phyloP scores from a whole-genome alignment of 495 filamentous ascomycete species.

The Aspergillus indologenus region DNA sequence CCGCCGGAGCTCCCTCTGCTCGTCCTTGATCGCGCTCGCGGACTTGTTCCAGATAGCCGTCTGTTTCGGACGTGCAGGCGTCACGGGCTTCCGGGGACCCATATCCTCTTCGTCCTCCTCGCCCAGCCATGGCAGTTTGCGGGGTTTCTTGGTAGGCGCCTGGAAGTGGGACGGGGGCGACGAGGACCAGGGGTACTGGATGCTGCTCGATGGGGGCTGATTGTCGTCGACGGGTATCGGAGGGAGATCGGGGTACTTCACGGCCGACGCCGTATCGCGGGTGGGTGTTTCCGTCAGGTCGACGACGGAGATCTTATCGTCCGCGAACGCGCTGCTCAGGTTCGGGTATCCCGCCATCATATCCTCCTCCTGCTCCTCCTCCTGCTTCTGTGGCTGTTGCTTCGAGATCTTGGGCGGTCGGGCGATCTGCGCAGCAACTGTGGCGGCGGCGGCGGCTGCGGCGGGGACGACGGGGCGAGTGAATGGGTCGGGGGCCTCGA shows the following conservation, averaged over 20 bases:
- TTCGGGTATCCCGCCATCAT: constrained; percentile 25
- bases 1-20: constrained; percentile 69
- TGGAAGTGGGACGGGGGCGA: constrained; percentile 54
- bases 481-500: constrained; percentile 38
- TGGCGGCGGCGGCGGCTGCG: constrained; percentile 13
- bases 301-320: constrained; percentile 1
- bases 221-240: constrained; percentile 35
- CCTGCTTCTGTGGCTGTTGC: neutral
- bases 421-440: too few species aligned
- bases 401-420: neutral
- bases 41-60: constrained; percentile 75
- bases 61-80: constrained; percentile 32
- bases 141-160: constrained; percentile 43
- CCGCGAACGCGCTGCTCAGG: constrained; percentile 16
- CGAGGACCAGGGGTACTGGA: constrained; percentile 61
- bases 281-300: constrained; percentile 3
- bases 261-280: constrained; percentile 22
- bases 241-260: constrained; percentile 44
- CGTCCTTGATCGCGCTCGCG: constrained; percentile 75
- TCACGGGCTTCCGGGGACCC: constrained; percentile 22
- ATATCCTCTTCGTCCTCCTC: constrained; percentile 17
- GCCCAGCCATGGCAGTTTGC: constrained; percentile 54
- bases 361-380: constrained; percentile 11
- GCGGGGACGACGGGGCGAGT: constrained; percentile 20
- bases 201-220: constrained; percentile 46